Evolutionary conservation across 2,329 filamentous ascomycete genomes (phyloP).

Genomic region (Didymella exigua): DNA sequence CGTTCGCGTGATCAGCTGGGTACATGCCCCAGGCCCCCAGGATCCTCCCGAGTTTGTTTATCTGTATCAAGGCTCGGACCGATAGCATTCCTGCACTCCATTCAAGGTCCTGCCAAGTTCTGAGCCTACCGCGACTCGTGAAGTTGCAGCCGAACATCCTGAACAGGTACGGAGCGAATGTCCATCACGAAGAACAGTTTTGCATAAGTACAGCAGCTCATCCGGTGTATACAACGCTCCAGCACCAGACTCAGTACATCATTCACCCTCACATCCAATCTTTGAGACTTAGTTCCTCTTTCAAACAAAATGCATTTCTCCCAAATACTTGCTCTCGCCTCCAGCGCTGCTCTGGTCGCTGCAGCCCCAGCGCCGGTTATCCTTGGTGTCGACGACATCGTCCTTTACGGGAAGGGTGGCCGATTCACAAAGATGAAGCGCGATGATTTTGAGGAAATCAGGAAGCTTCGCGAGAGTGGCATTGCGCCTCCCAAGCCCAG

Average conservation of each 20-base stretch:
- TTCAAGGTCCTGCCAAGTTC: slow-evolving; percentile 14
- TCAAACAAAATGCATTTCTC: slow-evolving; percentile 32
- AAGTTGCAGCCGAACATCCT: background rate
- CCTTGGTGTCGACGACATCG: slow-evolving; percentile 31
- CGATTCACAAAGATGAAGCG: slow-evolving; percentile 34
- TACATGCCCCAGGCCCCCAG: too few species aligned
- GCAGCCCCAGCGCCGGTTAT: slow-evolving; percentile 23
- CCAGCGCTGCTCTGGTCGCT: slow-evolving; percentile 19
- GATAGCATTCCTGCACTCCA: slow-evolving; percentile 9
- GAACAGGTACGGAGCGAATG: background rate
- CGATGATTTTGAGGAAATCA: slow-evolving; percentile 25
- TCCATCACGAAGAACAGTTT: background rate
- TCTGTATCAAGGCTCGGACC: slow-evolving; percentile 8
- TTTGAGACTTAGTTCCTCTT: slow-evolving; percentile 1
- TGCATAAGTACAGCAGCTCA: slow-evolving; percentile 12
- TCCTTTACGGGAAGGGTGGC: slow-evolving; percentile 32
- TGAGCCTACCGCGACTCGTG: background rate
- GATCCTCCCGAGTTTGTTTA: too few species aligned
- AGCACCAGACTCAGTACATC: background rate
- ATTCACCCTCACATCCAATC: slow-evolving; percentile 1
- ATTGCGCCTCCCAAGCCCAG: slow-evolving; percentile 25
- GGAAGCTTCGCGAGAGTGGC: slow-evolving; percentile 21
- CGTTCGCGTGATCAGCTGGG: too few species aligned
- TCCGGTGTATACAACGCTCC: background rate
- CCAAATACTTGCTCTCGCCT: slow-evolving; percentile 21